Evolutionary conservation across 2,329 filamentous ascomycete genomes (phyloP), one percentile per base, ranked within the genome.

Genomic region (Hypoxylon rubiginosum): DNA sequence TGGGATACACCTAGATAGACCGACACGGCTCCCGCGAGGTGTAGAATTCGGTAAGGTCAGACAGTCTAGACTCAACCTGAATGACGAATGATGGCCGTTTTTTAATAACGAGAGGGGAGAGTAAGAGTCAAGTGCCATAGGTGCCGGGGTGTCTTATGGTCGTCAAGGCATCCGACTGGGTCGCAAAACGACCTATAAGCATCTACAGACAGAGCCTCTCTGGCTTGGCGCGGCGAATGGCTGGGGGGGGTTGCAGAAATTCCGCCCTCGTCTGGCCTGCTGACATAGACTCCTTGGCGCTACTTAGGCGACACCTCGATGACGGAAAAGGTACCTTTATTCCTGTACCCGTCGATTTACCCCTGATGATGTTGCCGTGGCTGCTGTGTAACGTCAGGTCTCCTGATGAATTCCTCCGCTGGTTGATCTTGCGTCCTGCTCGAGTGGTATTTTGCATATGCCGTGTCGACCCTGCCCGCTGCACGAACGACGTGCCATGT

Each of bases 81-180:
- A 45, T 43, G 49, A 15, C 32, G 41, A 62, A 66, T 61, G 53
- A 49, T 34, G 24, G 53, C 48, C 57, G 48, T 55, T 19, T 53
- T 2, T 58, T 53, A 50, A 43, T 24, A 36, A 51, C 15, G 45
- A 32, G 34, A 36, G 21, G 4, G 21, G 39, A 41, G 39, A n/a
- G 39, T 51, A 21, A 64, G 45, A 64, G 60, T 67, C 61, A 54
- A 64, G 62, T 64, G 58, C 52, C 59, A 65, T 45, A 64, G 41
- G 51, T 59, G 62, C 64, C n/a, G 64, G 61, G 60, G 24, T 51
- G 54, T 28, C 61, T 19, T 64, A 51, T 52, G 62, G 49, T 74
- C 71, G 72, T 74, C 64, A 74, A 74, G 60, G 39, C 62, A 73
- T 66, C 73, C 73, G 73, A 75, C 73, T 73, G 73, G 73, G 48